Percentiles rank a stretch among this genome's conserved stretches.
Evolutionary conservation across 2,329 filamentous ascomycete genomes (phyloP).

Genomic region (Thielaviopsis euricoi): DNA sequence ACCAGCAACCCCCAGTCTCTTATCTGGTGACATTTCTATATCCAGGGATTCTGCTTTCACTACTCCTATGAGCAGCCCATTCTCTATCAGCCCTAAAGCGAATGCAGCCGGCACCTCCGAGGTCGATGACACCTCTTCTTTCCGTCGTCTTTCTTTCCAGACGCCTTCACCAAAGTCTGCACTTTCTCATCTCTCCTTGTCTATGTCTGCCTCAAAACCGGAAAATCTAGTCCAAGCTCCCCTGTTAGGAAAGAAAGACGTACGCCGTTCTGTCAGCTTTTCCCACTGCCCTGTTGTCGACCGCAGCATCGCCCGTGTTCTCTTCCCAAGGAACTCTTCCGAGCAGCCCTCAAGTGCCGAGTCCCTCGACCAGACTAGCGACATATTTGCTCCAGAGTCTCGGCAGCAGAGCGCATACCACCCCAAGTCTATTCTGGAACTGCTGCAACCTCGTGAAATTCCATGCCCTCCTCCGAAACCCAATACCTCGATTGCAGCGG

Average conservation of each 20-base stretch:
- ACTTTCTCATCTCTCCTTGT: not conserved
- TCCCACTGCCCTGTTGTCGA: not conserved
- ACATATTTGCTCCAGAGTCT: conserved; percentile 1
- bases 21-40: conserved; percentile 13
- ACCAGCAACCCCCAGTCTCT: conserved; percentile 15
- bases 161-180: not conserved
- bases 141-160: not conserved
- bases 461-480: not conserved
- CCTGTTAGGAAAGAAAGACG: not conserved
- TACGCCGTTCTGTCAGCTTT: not conserved
- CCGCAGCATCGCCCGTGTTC: conserved; percentile 3
- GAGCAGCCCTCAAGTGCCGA: not conserved
- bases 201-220: not conserved
- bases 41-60: conserved; percentile 14
- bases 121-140: not conserved
- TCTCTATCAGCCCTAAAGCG: not conserved
- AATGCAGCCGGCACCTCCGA: not conserved
- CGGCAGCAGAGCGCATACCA: not conserved
- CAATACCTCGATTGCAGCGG: no score
- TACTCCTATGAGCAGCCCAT: conserved; percentile 13
- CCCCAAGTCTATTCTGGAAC: not conserved
- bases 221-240: not conserved
- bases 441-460: conserved; percentile 2
- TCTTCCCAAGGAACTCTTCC: not conserved
- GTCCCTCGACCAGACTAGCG: not conserved